Base-by-base conservation (phyloP, 2,329 filamentous ascomycete species). In the Fusarium acutatum region DNA sequence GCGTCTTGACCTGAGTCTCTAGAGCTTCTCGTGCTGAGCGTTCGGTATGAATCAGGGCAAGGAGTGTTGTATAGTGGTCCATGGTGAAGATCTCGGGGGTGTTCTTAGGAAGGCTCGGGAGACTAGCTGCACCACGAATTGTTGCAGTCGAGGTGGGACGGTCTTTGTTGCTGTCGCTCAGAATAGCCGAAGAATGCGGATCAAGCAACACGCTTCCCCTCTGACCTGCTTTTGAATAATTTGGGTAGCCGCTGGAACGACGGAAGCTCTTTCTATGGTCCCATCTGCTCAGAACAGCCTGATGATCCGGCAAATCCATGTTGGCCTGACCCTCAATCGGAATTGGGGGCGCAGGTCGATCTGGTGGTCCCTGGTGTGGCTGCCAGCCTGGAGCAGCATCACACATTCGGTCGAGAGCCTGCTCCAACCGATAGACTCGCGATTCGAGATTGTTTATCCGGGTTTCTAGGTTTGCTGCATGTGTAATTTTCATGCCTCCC, bases 401-500 rank as follows among this genome's bases (percentile, higher is more conserved):
- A 76, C 86, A 86, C 6, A 89, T 81, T 76, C 87, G 84, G 61
- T 84, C 82, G 9, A 90, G 84, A 9, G 88, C 82, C 30, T 83
- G 84, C 79, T 91, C 89, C 69, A 91, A 80, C 46, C 84, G 86
- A 26, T 84, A 81, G 75, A 90, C 84, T 10, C 85, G 84, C 10
- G 81, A 80, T 75, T 91, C 90, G 15, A 91, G 80, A 20, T 80
- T 80, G 14, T 81, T 82, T 24, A 91, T 83, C 18, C 89, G 84
- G 15, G 85, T 84, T 74, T 91, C 88, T 15, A 90, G 77, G 72
- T 83, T 87, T 17, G 84, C 85, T 22, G 86, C 86, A 71, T 89
- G 84, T 4, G 88, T 89, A 66, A 90, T 90, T 75, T 87, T 90
- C 87, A 89, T 88, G 34, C 84, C 86, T 1, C 84, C 82, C 80